Evolutionary conservation across 176 grass and related monocot genomes (phyloP).

Genomic region (maize (Zea mays)): DNA sequence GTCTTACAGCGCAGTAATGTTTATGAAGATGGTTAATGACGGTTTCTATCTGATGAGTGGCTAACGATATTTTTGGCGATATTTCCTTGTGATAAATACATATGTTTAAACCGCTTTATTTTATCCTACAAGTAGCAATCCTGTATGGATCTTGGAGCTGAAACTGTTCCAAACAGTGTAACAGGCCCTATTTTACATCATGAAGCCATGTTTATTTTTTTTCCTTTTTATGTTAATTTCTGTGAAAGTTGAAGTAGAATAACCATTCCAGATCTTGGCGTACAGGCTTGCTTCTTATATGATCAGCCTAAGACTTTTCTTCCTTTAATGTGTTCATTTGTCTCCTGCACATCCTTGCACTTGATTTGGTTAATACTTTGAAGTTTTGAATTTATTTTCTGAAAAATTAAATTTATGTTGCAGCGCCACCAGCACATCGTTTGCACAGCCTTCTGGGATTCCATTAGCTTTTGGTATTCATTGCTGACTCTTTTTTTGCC

Average conservation of each 20-base stretch:
- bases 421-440: constrained; percentile 72
- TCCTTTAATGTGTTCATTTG: constrained; percentile 5
- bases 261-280: not conserved
- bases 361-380: constrained; percentile 22
- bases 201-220: constrained; percentile 13
- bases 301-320: not conserved
- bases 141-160: not conserved
- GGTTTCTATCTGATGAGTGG: not conserved
- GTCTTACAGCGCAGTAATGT: not conserved
- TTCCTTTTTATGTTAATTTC: constrained; percentile 18
- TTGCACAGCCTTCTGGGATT: constrained; percentile 96
- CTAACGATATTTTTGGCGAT: not conserved
- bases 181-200: not conserved
- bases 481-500: constrained; percentile 22
- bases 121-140: not conserved
- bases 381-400: constrained; percentile 22
- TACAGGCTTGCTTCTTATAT: not conserved
- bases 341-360: constrained; percentile 20
- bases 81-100: not conserved
- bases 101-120: not conserved
- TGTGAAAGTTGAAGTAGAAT: constrained; percentile 20
- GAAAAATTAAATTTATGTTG: constrained; percentile 36
- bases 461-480: constrained; percentile 70
- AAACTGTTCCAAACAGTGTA: not conserved
- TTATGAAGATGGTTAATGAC: constrained; percentile 9